phyloP scores from a whole-genome alignment of 148 eudicot genomes.

The Vaccinium vitisidaea region DNA sequence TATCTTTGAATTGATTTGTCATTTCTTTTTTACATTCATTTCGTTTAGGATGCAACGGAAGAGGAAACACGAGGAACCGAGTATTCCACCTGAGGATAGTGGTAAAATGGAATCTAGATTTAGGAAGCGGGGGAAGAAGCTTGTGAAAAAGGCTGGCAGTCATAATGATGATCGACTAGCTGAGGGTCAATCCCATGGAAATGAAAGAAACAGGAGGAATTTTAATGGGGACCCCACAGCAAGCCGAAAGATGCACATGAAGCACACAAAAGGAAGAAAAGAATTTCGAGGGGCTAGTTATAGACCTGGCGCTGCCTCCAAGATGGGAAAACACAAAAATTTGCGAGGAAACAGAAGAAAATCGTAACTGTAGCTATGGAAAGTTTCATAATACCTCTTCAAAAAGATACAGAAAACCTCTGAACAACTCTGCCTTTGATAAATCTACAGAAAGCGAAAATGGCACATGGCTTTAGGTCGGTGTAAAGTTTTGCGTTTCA shows the following conservation, averaged over 20 bases:
- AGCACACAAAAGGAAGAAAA: conserved; percentile 16
- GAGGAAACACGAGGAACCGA: conserved; percentile 35
- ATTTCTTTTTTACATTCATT: neutral
- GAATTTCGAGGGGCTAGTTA: conserved; percentile 9
- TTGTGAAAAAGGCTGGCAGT: conserved; percentile 15
- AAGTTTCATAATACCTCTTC: neutral
- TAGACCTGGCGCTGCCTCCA: conserved; percentile 2
- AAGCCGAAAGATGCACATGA: conserved; percentile 11
- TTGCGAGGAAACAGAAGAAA: conserved; percentile 23
- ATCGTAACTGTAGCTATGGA: neutral
- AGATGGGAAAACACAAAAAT: conserved; percentile 12
- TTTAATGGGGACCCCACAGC: conserved; percentile 19
- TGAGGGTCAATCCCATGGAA: conserved; percentile 16
- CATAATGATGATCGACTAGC: conserved; percentile 11
- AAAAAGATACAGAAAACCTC: neutral
- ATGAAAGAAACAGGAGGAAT: conserved; percentile 18
- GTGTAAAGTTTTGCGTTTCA: neutral
- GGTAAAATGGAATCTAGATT: conserved; percentile 28
- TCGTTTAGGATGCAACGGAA: conserved; percentile 39
- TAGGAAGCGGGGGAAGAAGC: conserved; percentile 35
- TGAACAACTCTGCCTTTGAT: neutral
- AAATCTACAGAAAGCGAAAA: neutral
- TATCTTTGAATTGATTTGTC: neutral
- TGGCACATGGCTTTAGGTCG: neutral
- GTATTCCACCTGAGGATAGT: conserved; percentile 27